phyloP scores from a whole-genome alignment of 1,139 yeast species.

The Suhomyces taliae region DNA sequence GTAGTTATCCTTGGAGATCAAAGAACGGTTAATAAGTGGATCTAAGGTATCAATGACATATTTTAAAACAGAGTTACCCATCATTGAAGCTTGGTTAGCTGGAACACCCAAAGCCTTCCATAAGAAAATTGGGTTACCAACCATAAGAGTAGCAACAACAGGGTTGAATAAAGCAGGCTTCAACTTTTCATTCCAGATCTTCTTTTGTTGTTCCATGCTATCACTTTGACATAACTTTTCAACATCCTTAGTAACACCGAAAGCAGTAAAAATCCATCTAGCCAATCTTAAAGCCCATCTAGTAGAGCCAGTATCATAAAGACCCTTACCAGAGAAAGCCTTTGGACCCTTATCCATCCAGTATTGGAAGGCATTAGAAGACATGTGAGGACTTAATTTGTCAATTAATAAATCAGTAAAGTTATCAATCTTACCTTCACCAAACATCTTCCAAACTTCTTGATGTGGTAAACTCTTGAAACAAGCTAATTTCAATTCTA shows the following conservation, averaged over 20 bases:
- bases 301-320: conserved; percentile 80
- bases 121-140: conserved; percentile 78
- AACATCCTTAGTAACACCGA: conserved; percentile 56
- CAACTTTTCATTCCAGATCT: conserved; percentile 60
- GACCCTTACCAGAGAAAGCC: conserved; percentile 63
- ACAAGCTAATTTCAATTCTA: conserved; percentile 75
- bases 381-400: conserved; percentile 65
- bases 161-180: conserved; percentile 74
- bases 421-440: conserved; percentile 64
- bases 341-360: conserved; percentile 67
- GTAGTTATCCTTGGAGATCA: conserved; percentile 71
- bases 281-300: conserved; percentile 82
- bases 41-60: conserved; percentile 78
- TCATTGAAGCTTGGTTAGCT: conserved; percentile 76
- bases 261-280: conserved; percentile 53
- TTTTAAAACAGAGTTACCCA: conserved; percentile 68
- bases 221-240: conserved; percentile 57
- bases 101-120: conserved; percentile 92
- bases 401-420: conserved; percentile 47
- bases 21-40: conserved; percentile 63
- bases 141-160: conserved; percentile 60
- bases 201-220: conserved; percentile 59
- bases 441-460: conserved; percentile 73
- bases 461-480: conserved; percentile 54
- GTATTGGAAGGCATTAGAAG: conserved; percentile 78